A percentile compares a stretch with the other conserved stretches of the same genome.
These are phyloP conservation scores for Achlya hypogyna DNA, from an alignment of 352 stramenopile species.

Conservation along the genomic window DNA sequence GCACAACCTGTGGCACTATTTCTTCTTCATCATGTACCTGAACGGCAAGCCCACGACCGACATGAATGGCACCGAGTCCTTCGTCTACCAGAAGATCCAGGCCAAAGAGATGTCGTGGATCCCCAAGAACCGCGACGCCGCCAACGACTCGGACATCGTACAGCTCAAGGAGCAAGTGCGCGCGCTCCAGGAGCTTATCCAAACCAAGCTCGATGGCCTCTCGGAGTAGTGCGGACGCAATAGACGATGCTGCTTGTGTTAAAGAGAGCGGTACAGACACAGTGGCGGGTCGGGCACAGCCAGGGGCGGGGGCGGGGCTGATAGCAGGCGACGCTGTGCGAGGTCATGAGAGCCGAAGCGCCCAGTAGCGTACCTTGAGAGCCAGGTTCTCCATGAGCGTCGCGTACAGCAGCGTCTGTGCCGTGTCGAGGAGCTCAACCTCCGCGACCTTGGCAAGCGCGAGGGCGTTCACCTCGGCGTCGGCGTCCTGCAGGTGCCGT, in stretches of 20 bases:
- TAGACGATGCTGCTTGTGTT: too few species aligned
- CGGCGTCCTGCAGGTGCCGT: background rate
- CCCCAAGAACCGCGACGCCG: conserved; percentile 19
- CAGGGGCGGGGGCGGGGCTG: background rate
- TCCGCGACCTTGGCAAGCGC: background rate
- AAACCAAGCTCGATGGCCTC: background rate
- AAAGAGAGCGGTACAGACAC: background rate
- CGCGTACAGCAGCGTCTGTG: background rate
- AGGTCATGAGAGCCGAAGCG: background rate
- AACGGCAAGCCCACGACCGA: conserved; percentile 31
- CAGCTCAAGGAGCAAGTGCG: conserved; percentile 3
- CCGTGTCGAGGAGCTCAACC: background rate
- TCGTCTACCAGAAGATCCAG: conserved; percentile 27
- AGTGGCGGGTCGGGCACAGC: background rate
- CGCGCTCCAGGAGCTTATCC: background rate
- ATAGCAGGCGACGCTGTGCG: background rate
- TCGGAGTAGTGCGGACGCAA: too few species aligned
- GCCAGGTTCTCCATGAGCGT: background rate
- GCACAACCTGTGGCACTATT: conserved; percentile 43
- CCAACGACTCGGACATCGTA: conserved; percentile 2
- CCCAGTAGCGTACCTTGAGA: background rate
- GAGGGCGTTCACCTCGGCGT: background rate
- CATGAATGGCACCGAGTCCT: conserved; percentile 34
- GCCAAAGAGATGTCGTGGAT: conserved; percentile 33
- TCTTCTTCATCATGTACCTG: conserved; percentile 40